Evolutionary conservation across 176 grass and related monocot genomes (phyloP), one percentile per base, ranked within the genome.

Genomic region (Panicum miliaceum): DNA sequence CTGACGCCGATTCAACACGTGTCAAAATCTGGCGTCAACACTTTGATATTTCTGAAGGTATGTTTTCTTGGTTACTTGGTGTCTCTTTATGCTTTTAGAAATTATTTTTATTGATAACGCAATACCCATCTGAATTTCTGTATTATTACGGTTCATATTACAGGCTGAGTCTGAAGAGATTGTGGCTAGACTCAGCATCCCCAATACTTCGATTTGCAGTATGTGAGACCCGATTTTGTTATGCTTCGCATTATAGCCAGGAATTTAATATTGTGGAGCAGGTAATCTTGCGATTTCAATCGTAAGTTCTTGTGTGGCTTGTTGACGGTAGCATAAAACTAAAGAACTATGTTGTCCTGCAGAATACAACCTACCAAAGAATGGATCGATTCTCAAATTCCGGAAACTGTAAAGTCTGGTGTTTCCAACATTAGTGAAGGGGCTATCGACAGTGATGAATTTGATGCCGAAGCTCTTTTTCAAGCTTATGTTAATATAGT

Each of bases 401-500:
- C 95, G 80, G 89, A 91, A 86, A 84, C 92, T 79, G 86, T 98
- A 36, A 93, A 77, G 74, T 76, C 72, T 84, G 95, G 85, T 64
- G 79, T 94, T 77, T 79, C 74, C 40, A 88, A 86, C 88, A 84
- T 87, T 69, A 79, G 84, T 86, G 79, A 94, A 87, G 88, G 81
- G 60, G 64, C 38, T 76, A 81, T 91, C 20, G 85, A 89, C 73
- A 79, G 72, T 84, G 90, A 93, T 53, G 86, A 94, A 76, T 93
- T 87, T 78, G 92, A 98, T 79, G 58, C 80, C 23, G 92, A 98
- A 88, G 92, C 92, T 88, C 80, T 93, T 78, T 92, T 89, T 84
- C 95, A 94, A 82, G 95, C 95, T 86, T 98, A 93, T 82, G 92
- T 98, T 69, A 98, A 98, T 81, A 93, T 98, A 79, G 81, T 98